phyloP scores from a whole-genome alignment of 345 rosid genomes.

The Punica granatum region DNA sequence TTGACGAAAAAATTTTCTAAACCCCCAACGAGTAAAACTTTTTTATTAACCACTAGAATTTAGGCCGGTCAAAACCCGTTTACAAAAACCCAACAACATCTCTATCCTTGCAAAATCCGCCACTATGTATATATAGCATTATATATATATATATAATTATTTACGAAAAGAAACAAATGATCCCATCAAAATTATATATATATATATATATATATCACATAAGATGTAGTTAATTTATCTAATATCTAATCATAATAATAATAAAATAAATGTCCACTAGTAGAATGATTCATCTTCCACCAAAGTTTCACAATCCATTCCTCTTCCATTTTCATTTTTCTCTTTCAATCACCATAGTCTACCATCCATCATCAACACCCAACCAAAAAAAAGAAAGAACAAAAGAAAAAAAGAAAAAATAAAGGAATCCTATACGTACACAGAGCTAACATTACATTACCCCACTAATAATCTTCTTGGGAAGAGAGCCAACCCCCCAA shows the following conservation, averaged over 20 bases:
- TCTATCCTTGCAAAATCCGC: slow-evolving; percentile 32
- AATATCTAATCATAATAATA: not conserved
- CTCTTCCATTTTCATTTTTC: not conserved
- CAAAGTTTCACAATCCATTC: not conserved
- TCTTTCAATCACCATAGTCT: not conserved
- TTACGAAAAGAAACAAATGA: no score
- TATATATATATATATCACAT: not conserved
- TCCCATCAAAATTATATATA: not conserved
- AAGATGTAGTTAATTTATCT: not conserved
- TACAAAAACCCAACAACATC: no score
- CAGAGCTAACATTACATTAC: not conserved
- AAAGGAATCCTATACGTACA: not conserved
- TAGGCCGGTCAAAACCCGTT: no score
- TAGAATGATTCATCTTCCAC: not conserved
- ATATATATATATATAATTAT: not conserved
- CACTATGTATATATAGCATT: not conserved
- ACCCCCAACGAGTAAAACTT: no score
- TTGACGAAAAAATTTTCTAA: no score
- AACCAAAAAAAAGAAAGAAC: not conserved
- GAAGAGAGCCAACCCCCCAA: no score
- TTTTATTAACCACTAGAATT: no score
- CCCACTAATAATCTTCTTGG: not conserved
- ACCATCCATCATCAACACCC: not conserved
- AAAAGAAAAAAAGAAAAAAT: not conserved
- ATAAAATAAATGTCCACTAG: not conserved